Base-by-base conservation (phyloP, 129 eudicot genomes). In the Ambrosia artemisiifolia region DNA sequence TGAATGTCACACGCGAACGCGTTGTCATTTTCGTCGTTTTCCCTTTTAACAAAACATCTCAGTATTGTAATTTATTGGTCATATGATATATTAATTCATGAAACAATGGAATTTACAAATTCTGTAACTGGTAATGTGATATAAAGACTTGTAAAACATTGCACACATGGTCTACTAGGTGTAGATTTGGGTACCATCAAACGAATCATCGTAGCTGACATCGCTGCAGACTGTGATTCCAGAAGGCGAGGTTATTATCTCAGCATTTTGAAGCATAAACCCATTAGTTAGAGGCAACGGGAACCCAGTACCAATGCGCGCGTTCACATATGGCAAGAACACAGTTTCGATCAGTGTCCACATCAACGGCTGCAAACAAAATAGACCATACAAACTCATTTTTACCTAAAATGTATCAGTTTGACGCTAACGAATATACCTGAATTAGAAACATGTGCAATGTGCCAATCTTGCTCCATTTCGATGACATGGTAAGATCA, bases 381-480 rank as follows among this genome's bases (percentile, higher is more conserved):
- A 78, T 33, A 20, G 13, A 51, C 9, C 5, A 33, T 6, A 43
- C 11, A 24, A 24, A 24, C 28, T 24, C 28, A 24, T 24, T 24
- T 24, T 24, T 24, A 24, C 28, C 28, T 24, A 24, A 24, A 24
- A 24, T 24, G 3, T 24, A 19, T 33, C 42, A 2, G 7, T 54
- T 55, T 36, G 74, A 36, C 64, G 24, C 24, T 32, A 13, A 53
- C 51, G 35, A 18, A 17, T 53, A 40, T 63, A 87, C 93, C 87
- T 87, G 87, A 71, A 87, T 77, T 19, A 87, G 65, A 68, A 76
- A 82, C 93, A 84, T 87, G 75, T 69, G 83, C 84, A 87, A 65
- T 50, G 78, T 79, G 57, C 93, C 93, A 70, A 87, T 77, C 55
- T 78, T 77, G 78, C 89, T 87, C 93, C 93, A 87, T 48, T 84